phyloP scores from a whole-genome alignment of 2,329 filamentous ascomycete species.

The Colletotrichum eleusines region DNA sequence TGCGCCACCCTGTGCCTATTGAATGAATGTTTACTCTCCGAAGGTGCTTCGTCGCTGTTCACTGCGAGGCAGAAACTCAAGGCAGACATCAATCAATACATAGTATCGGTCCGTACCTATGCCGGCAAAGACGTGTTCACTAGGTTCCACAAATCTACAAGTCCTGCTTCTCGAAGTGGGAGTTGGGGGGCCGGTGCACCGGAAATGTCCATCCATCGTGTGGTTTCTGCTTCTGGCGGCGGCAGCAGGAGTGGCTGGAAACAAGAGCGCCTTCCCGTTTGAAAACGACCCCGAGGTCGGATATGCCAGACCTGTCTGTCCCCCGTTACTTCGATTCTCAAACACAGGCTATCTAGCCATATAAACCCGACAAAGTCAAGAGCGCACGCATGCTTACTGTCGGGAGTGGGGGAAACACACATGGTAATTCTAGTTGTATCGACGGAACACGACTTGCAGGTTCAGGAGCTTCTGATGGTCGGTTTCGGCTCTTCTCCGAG shows the following conservation, averaged over 20 bases:
- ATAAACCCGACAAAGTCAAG: neutral
- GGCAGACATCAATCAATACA: slow-evolving; percentile 1
- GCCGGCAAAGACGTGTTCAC: slow-evolving; percentile 13
- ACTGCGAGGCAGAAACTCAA: neutral
- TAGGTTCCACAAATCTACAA: slow-evolving; percentile 9
- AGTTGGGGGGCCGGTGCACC: slow-evolving; percentile 30
- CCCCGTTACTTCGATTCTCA: slow-evolving; percentile 1
- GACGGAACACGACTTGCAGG: neutral
- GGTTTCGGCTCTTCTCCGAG: neutral
- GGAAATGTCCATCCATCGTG: slow-evolving; percentile 10
- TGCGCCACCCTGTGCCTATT: neutral
- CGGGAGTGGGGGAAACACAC: neutral
- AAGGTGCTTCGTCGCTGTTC: neutral
- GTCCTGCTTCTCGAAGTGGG: slow-evolving; percentile 15
- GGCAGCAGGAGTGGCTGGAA: neutral
- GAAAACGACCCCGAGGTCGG: slow-evolving; percentile 8
- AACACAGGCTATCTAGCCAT: slow-evolving; percentile 23
- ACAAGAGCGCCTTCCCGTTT: slow-evolving; percentile 10
- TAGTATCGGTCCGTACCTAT: neutral
- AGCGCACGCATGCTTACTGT: slow-evolving; percentile 6
- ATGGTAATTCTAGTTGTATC: neutral
- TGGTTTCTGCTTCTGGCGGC: slow-evolving; percentile 17
- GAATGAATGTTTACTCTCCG: neutral
- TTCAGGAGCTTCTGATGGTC: neutral
- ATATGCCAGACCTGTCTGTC: neutral